phyloP scores from a whole-genome alignment of 148 eudicot genomes.

The Diospyros lotus region DNA sequence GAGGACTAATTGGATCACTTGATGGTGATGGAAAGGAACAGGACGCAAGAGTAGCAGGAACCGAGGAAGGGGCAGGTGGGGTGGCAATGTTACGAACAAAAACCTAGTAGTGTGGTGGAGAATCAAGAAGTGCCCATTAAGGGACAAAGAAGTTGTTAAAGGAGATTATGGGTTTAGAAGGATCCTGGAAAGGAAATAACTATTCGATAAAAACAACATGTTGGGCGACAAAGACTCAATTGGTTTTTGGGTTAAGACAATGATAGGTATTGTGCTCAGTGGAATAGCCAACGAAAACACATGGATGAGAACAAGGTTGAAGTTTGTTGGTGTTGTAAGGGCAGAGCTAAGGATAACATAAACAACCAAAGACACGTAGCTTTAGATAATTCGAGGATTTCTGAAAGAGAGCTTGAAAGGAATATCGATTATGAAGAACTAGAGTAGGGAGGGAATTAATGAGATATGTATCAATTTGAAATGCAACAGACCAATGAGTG shows the following conservation, averaged over 20 bases:
- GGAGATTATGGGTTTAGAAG: neutral
- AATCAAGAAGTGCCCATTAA: too few species aligned
- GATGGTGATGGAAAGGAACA: too few species aligned
- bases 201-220: neutral
- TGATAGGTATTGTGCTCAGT: neutral
- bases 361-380: neutral
- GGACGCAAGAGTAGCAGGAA: too few species aligned
- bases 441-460: neutral
- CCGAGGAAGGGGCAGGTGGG: too few species aligned
- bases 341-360: neutral
- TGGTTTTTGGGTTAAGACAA: neutral
- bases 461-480: neutral
- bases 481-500: neutral
- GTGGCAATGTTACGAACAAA: too few species aligned
- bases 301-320: neutral
- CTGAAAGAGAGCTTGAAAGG: neutral
- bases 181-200: neutral
- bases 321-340: neutral
- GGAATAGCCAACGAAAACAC: neutral
- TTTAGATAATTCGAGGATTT: neutral
- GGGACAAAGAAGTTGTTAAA: too few species aligned
- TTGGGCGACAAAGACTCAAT: neutral
- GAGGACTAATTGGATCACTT: too few species aligned
- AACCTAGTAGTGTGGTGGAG: too few species aligned
- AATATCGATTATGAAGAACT: too few species aligned